Evolutionary conservation across 768 basidiomycete species (phyloP).

Genomic region (Termitomyces sp.): DNA sequence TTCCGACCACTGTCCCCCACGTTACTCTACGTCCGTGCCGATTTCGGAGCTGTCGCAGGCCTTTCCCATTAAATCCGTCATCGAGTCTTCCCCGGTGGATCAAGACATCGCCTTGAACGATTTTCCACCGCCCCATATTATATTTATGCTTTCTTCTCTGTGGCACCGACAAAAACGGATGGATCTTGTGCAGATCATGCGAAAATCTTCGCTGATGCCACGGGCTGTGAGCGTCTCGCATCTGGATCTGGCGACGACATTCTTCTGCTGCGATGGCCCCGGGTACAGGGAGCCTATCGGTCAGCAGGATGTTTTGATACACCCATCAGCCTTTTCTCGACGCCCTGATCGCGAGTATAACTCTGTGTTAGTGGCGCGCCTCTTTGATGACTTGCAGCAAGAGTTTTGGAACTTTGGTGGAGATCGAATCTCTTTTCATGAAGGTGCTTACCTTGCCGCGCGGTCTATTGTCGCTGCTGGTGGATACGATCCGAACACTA

Average conservation of each 20-base stretch:
- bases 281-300: slow-evolving; percentile 19
- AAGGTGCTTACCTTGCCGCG: slow-evolving; percentile 19
- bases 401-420: slow-evolving; percentile 23
- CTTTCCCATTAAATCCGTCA: slow-evolving; percentile 20
- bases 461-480: slow-evolving; percentile 16
- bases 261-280: slow-evolving; percentile 20
- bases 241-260: slow-evolving; percentile 26
- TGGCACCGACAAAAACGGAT: slow-evolving; percentile 17
- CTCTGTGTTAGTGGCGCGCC: slow-evolving; percentile 13
- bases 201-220: slow-evolving; percentile 11
- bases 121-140: slow-evolving; percentile 16
- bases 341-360: slow-evolving; percentile 11
- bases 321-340: slow-evolving; percentile 18
- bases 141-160: slow-evolving; percentile 12
- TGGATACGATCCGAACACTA: slow-evolving; percentile 24
- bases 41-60: slow-evolving; percentile 20
- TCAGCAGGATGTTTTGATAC: slow-evolving; percentile 18
- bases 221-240: slow-evolving; percentile 3
- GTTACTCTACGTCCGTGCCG: slow-evolving; percentile 12
- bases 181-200: slow-evolving; percentile 20
- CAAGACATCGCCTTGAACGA: slow-evolving; percentile 15
- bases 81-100: slow-evolving; percentile 18
- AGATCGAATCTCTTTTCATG: slow-evolving; percentile 20
- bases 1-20: slow-evolving; percentile 11
- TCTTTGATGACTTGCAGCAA: slow-evolving; percentile 23